These are phyloP conservation scores for Rhizoctonia solani DNA, from an alignment of 1,284 basidiomycete species.

Conservation along the genomic window DNA sequence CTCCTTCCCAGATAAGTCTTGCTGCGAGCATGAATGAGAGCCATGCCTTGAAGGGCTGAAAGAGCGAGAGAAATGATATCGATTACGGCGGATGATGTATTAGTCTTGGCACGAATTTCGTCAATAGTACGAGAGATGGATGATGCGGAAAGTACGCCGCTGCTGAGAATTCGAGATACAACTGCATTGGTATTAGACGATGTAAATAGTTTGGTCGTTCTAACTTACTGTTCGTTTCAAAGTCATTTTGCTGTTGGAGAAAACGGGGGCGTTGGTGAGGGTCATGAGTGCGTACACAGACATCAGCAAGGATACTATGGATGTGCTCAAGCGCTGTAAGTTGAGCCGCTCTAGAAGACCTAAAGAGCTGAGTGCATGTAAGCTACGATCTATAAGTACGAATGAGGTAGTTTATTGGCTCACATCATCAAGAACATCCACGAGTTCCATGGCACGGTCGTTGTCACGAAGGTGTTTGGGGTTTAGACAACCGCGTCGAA, in stretches of 20 bases:
- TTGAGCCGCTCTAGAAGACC: slow-evolving; percentile 46
- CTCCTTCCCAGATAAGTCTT: slow-evolving; percentile 72
- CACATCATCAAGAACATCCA: slow-evolving; percentile 67
- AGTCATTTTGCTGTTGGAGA: slow-evolving; percentile 67
- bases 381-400: slow-evolving; percentile 20
- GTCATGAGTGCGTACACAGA: slow-evolving; percentile 51
- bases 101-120: slow-evolving; percentile 55
- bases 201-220: background rate
- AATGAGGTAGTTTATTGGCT: slow-evolving; percentile 41
- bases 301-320: slow-evolving; percentile 62
- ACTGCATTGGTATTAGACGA: slow-evolving; percentile 50
- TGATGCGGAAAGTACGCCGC: slow-evolving; percentile 32
- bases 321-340: slow-evolving; percentile 61
- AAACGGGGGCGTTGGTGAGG: slow-evolving; percentile 56
- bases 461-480: background rate
- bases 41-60: slow-evolving; percentile 78
- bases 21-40: slow-evolving; percentile 66
- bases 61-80: slow-evolving; percentile 59
- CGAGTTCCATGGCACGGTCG: slow-evolving; percentile 13
- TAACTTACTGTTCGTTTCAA: slow-evolving; percentile 73
- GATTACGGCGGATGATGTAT: slow-evolving; percentile 40
- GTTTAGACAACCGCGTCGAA: background rate
- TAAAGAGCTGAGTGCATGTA: slow-evolving; percentile 54
- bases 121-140: background rate
- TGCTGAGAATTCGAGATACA: slow-evolving; percentile 53